Conservation (phyloP, 2,329 filamentous ascomycete species). For the Aspergillus fumigatiaffinis region DNA sequence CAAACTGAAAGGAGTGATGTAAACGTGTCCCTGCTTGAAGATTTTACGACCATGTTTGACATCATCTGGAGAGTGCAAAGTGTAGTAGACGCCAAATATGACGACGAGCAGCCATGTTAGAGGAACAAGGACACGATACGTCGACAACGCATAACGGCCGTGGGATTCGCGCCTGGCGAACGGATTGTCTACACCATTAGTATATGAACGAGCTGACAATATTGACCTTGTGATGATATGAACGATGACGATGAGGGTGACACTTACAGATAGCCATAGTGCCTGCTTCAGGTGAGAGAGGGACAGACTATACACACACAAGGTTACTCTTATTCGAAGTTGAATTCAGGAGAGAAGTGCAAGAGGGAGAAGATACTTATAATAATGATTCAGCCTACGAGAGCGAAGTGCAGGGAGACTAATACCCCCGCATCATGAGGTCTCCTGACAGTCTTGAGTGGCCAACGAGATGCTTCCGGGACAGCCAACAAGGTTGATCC, state of each 20-base stretch:
- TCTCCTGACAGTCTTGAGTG: neutral
- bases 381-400: neutral
- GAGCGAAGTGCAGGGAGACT: neutral
- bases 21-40: constrained; percentile 67
- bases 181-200: constrained; percentile 54
- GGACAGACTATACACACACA: neutral
- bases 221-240: too few relatives aligned
- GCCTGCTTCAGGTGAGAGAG: neutral
- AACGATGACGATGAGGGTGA: neutral
- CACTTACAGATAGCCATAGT: constrained; percentile 13
- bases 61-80: constrained; percentile 60
- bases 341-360: neutral
- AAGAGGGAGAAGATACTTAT: neutral
- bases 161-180: constrained; percentile 69
- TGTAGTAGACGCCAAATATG: constrained; percentile 70
- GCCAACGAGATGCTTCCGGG: neutral
- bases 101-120: constrained; percentile 72
- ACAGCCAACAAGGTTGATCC: neutral
- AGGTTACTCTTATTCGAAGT: neutral
- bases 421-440: neutral
- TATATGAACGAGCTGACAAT: neutral
- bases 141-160: constrained; percentile 56
- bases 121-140: constrained; percentile 72
- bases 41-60: constrained; percentile 61
- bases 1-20: constrained; percentile 70